These are phyloP conservation scores for Boletus barrowsii DNA, from an alignment of 768 basidiomycete species.

Conservation along the genomic window DNA sequence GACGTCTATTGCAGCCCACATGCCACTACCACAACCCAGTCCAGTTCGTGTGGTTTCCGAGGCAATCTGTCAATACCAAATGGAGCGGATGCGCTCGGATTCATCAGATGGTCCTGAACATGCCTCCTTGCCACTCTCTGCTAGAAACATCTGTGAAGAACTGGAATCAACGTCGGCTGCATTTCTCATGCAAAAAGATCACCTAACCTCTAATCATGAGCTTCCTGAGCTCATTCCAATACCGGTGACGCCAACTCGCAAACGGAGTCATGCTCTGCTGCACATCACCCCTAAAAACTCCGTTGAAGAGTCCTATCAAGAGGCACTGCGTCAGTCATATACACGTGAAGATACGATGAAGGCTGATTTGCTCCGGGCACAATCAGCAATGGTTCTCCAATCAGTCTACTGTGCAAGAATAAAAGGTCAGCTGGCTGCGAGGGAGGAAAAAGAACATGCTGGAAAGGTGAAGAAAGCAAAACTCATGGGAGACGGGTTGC, in stretches of 20 bases:
- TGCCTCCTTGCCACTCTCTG: no score
- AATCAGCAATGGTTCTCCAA: no score
- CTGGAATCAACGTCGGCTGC: background rate
- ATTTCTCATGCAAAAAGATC: background rate
- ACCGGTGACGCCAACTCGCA: background rate
- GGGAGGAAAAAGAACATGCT: slow-evolving; percentile 12
- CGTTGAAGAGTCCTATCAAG: no score
- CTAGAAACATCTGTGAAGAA: no score
- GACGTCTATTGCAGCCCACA: background rate
- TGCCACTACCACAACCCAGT: no score
- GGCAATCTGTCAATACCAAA: no score
- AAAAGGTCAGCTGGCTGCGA: slow-evolving; percentile 12
- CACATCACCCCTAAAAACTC: no score
- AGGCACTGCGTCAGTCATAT: no score
- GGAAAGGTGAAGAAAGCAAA: slow-evolving; percentile 6
- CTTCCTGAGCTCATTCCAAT: background rate
- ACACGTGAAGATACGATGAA: background rate
- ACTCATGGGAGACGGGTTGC: slow-evolving; percentile 19
- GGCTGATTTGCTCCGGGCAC: no score
- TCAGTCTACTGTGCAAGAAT: slow-evolving; percentile 13
- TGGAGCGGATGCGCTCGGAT: no score
- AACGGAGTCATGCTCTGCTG: background rate
- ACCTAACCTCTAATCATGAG: background rate
- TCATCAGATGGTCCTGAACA: no score
- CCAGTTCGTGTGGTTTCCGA: no score